Base-by-base conservation (phyloP, 2,329 filamentous ascomycete genomes). In the Herpotrichia juniperi region DNA sequence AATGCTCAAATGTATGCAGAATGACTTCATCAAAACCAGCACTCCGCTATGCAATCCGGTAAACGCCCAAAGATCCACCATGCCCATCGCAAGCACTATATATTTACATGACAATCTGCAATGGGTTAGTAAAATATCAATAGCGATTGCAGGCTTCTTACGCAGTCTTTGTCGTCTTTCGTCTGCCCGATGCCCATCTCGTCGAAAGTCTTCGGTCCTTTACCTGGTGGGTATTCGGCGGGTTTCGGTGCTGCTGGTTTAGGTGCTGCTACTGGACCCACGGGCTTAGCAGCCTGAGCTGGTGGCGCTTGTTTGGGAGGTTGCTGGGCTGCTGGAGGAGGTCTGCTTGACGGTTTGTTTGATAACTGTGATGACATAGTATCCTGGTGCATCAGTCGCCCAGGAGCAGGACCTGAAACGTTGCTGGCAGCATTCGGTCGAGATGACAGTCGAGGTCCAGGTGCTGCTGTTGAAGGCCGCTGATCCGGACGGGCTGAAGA, bases 141-240 rank as follows among this genome's bases (percentile, higher is more conserved):
- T 21, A 34, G 14, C 14, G 45, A 42, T 50, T 26, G 34, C n/a
- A 11, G 16, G 14, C 8, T 12, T 79, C 83, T 79, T 85, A 97
- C 93, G 79, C 93, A 99, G 76, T 97, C 93, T 61, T 85, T 84
- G n/a, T 96, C 90, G 56, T 87, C 83, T 74, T 94, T 93, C 42
- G 82, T 87, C 65, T 87, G 83, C 6, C 92, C 91, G 63, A 99
- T 93, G 32, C 94, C 94, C 94, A 99, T 99, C 71, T 96, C 93
- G 71, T 97, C 93, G 73, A 99, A 99, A 0, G 94, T 97, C 64
- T 94, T 91, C 1, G 94, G 93, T 10, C 93, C 94, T 69, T 92
- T 90, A 44, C 82, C 83, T 26, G 83, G 79, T 40, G 72, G 54
- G 21, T 59, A 54, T n/a, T 58, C 61, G 9, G 66, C 53, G n/a